Conservation (phyloP, 2,329 filamentous ascomycete genomes). For the Grosmannia clavigera region DNA sequence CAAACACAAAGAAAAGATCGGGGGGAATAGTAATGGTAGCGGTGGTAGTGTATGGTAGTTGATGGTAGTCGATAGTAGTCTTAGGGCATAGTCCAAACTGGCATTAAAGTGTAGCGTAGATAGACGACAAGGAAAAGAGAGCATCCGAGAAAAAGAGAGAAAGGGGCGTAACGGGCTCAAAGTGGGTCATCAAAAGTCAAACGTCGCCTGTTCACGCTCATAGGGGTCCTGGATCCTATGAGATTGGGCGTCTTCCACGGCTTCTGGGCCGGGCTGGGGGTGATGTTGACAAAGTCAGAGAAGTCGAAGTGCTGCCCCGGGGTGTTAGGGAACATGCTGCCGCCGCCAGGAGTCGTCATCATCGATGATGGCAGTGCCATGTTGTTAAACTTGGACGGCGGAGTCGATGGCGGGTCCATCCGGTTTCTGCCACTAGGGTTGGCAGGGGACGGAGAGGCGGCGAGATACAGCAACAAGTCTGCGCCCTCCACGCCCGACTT, state of each 20-base stretch:
- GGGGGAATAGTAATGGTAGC: neutral
- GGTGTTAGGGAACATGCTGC: slow-evolving; percentile 59
- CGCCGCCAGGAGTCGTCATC: slow-evolving; percentile 74
- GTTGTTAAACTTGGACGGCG: slow-evolving; percentile 55
- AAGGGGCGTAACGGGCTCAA: neutral
- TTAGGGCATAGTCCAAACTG: slow-evolving; percentile 9
- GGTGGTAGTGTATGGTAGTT: neutral
- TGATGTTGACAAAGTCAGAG: slow-evolving; percentile 94
- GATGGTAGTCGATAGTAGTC: neutral
- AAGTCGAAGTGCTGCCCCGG: slow-evolving; percentile 83
- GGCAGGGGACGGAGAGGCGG: slow-evolving; percentile 81
- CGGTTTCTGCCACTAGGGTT: slow-evolving; percentile 40
- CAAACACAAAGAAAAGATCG: neutral
- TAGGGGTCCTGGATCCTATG: slow-evolving; percentile 34
- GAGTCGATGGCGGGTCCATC: slow-evolving; percentile 64
- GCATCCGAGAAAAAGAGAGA: neutral
- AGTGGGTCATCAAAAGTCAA: slow-evolving; percentile 63
- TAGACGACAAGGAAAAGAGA: neutral
- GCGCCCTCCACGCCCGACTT: slow-evolving; percentile 63
- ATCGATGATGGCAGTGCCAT: slow-evolving; percentile 66
- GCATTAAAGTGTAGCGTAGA: slow-evolving; percentile 9
- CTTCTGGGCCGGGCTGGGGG: slow-evolving; percentile 84
- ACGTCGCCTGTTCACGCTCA: slow-evolving; percentile 58
- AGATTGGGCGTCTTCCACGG: slow-evolving; percentile 71
- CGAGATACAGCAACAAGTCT: slow-evolving; percentile 70